Evolutionary conservation across 331 rosid species (phyloP).

Genomic region (Dryas integrifolia): DNA sequence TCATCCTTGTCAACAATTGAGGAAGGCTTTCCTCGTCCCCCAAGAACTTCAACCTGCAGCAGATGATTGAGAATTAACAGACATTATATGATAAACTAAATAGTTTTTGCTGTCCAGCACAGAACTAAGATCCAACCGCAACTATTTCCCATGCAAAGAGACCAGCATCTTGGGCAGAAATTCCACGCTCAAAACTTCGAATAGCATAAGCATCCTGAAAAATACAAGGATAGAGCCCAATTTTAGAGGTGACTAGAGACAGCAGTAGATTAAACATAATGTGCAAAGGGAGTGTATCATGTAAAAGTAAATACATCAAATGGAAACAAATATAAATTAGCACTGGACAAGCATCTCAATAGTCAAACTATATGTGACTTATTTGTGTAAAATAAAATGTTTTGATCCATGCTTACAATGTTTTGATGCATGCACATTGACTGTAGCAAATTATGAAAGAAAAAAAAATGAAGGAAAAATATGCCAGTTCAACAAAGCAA

Average conservation of each 20-base stretch:
- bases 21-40: slow-evolving; percentile 67
- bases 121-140: slow-evolving; percentile 58
- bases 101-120: slow-evolving; percentile 9
- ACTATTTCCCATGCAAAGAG: slow-evolving; percentile 81
- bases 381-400: too few relatives aligned
- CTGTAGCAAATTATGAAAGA: not conserved
- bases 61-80: slow-evolving; percentile 28
- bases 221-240: not conserved
- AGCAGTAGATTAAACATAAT: not conserved
- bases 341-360: not conserved
- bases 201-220: slow-evolving; percentile 79
- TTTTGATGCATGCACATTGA: too few relatives aligned
- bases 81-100: slow-evolving; percentile 8
- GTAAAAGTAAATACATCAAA: not conserved
- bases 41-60: slow-evolving; percentile 64
- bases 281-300: not conserved
- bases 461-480: not conserved
- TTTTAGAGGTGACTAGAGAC: not conserved
- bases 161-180: slow-evolving; percentile 69
- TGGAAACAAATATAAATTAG: not conserved
- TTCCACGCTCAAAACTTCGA: slow-evolving; percentile 81
- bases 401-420: too few relatives aligned
- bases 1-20: slow-evolving; percentile 69
- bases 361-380: not conserved
- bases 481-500: not conserved